These are phyloP conservation scores for Colletotrichum coccodes DNA, from an alignment of 2,329 filamentous ascomycete genomes.

Conservation along the genomic window DNA sequence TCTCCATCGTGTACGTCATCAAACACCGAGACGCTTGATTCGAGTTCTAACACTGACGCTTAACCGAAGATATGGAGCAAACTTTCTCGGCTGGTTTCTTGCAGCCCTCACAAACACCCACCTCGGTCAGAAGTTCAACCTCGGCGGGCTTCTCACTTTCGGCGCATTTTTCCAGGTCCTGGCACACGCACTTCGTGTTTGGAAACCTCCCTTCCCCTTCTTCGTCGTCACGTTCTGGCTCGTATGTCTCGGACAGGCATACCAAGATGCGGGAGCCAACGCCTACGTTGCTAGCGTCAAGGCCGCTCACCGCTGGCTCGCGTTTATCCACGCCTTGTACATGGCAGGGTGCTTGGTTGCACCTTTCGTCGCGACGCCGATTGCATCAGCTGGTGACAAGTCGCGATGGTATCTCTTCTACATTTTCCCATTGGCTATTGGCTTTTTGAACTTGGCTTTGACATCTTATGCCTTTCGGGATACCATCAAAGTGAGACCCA, in stretches of 20 bases:
- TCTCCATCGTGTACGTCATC: conserved; percentile 57
- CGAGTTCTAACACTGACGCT: accelerated
- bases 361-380: conserved; percentile 62
- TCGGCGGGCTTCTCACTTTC: conserved; percentile 65
- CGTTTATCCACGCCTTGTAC: conserved; percentile 73
- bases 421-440: conserved; percentile 61
- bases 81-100: conserved; percentile 69
- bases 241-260: conserved; percentile 68
- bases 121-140: conserved; percentile 59
- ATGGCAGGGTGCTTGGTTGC: conserved; percentile 65
- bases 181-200: conserved; percentile 64
- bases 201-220: conserved; percentile 65
- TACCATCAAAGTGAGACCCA: conserved; percentile 43
- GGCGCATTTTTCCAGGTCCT: conserved; percentile 66
- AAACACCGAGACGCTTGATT: accelerated
- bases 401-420: conserved; percentile 67
- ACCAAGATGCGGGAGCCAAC: conserved; percentile 72
- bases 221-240: conserved; percentile 69
- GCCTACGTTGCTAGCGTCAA: conserved; percentile 65
- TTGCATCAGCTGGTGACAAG: conserved; percentile 52
- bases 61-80: conserved; percentile 58
- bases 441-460: conserved; percentile 58
- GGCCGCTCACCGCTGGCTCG: conserved; percentile 67
- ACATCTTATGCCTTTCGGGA: conserved; percentile 62
- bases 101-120: conserved; percentile 67